A percentile compares a stretch with the other conserved stretches of the same genome.
Conservation (phyloP, 129 eudicot genomes). For the Flaveria linearis region DNA sequence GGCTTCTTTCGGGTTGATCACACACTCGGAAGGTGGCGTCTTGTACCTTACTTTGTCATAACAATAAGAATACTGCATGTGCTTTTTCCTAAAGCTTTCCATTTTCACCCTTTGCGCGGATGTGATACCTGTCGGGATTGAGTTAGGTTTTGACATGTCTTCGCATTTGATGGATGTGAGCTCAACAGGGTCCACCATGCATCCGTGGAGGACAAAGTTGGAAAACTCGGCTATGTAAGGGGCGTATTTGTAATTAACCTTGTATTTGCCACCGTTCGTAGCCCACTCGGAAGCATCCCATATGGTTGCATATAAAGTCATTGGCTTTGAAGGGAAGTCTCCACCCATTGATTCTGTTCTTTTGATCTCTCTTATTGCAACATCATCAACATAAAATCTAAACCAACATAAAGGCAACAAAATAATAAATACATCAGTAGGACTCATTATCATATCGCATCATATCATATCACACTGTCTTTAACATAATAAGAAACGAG, state of each 20-base stretch:
- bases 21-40: constrained; percentile 73
- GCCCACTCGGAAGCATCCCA: constrained; percentile 99
- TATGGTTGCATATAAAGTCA: constrained; percentile 83
- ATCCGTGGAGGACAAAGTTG: constrained; percentile 81
- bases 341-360: constrained; percentile 78
- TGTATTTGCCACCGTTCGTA: constrained; percentile 88
- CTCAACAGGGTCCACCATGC: constrained; percentile 76
- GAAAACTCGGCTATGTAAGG: constrained; percentile 84
- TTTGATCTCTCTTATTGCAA: constrained; percentile 80
- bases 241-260: constrained; percentile 84
- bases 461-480: too few species aligned
- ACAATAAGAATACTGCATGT: constrained; percentile 88
- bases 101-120: constrained; percentile 57
- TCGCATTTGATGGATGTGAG: constrained; percentile 52
- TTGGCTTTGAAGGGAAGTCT: constrained; percentile 91
- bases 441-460: not conserved
- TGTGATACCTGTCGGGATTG: constrained; percentile 47
- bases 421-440: not conserved
- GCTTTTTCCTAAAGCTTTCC: constrained; percentile 65
- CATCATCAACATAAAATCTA: constrained; percentile 83
- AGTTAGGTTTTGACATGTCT: constrained; percentile 18
- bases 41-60: constrained; percentile 69
- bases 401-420: constrained; percentile 20
- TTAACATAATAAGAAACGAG: too few species aligned
- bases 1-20: constrained; percentile 58